These are phyloP conservation scores for Alternaria angustiovoidea DNA, from an alignment of 2,329 filamentous ascomycete species.

Conservation along the genomic window DNA sequence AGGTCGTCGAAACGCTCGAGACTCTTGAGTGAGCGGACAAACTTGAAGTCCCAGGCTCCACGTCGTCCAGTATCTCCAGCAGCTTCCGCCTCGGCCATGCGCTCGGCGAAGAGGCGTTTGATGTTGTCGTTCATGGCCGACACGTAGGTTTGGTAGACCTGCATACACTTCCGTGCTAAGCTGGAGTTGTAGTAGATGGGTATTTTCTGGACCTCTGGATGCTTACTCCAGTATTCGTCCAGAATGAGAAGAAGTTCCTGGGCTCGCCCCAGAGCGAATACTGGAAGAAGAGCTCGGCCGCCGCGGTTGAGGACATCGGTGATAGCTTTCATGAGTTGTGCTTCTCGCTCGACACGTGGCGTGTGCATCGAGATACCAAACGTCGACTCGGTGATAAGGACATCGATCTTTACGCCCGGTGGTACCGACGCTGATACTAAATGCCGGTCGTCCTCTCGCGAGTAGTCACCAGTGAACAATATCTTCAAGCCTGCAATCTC, in stretches of 20 bases:
- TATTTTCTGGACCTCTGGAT: conserved; percentile 84
- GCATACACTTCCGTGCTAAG: conserved; percentile 94
- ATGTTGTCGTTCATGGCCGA: conserved; percentile 99
- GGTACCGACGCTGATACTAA: conserved; percentile 93
- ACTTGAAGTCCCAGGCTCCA: conserved; percentile 97
- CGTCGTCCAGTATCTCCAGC: conserved; percentile 76
- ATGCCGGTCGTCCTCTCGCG: conserved; percentile 92
- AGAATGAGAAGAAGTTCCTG: conserved; percentile 94
- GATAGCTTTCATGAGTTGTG: conserved; percentile 93
- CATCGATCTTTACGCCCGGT: conserved; percentile 87
- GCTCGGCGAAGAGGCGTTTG: conserved; percentile 90
- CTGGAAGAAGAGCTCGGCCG: conserved; percentile 90
- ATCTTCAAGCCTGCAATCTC: conserved; percentile 97
- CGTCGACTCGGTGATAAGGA: conserved; percentile 96
- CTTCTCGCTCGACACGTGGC: conserved; percentile 87
- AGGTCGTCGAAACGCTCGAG: conserved; percentile 96
- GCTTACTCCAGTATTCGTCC: conserved; percentile 95
- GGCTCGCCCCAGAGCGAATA: conserved; percentile 91
- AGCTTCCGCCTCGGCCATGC: conserved; percentile 88
- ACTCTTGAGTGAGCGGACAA: conserved; percentile 88
- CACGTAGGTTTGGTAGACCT: conserved; percentile 98
- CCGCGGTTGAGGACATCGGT: conserved; percentile 90
- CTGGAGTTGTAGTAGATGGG: conserved; percentile 99
- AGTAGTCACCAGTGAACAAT: conserved; percentile 98
- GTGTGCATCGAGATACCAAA: conserved; percentile 96